phyloP scores from a whole-genome alignment of 139 green algal genomes.

The Chlamydomonas eustigma region DNA sequence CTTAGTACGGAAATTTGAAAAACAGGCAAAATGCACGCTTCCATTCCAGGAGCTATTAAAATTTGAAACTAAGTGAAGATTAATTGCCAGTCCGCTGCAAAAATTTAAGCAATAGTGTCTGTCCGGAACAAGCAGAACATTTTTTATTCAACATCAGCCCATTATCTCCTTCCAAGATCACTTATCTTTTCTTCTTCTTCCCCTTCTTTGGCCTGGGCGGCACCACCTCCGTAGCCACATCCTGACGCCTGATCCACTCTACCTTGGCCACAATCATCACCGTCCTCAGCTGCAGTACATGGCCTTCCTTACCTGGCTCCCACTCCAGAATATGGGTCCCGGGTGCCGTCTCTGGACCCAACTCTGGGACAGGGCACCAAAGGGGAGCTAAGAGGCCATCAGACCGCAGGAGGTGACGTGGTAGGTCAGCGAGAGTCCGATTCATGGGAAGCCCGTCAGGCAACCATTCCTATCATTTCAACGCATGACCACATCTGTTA shows the following conservation, averaged over 20 bases:
- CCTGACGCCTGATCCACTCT: not conserved
- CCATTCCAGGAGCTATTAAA: too few species aligned
- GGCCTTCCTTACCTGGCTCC: not conserved
- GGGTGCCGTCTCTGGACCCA: not conserved
- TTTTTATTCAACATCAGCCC: too few species aligned
- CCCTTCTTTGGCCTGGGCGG: not conserved
- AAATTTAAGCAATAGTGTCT: too few species aligned
- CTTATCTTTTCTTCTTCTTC: not conserved
- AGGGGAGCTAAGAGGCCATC: not conserved
- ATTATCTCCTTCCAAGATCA: not conserved
- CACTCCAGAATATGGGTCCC: constrained; percentile 18
- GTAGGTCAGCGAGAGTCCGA: not conserved
- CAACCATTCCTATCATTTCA: constrained; percentile 26
- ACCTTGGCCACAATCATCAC: not conserved
- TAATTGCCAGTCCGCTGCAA: too few species aligned
- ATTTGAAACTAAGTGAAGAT: too few species aligned
- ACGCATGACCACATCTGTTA: too few species aligned
- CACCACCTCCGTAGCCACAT: not conserved
- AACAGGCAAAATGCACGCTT: too few species aligned
- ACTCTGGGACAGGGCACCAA: constrained; percentile 13
- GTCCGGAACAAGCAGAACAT: too few species aligned
- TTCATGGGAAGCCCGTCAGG: constrained; percentile 17
- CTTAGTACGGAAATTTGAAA: too few species aligned
- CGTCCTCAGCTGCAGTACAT: not conserved
- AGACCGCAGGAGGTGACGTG: not conserved